Conservation (phyloP, 2,329 filamentous ascomycete species). For the Aureobasidium pullulans region DNA sequence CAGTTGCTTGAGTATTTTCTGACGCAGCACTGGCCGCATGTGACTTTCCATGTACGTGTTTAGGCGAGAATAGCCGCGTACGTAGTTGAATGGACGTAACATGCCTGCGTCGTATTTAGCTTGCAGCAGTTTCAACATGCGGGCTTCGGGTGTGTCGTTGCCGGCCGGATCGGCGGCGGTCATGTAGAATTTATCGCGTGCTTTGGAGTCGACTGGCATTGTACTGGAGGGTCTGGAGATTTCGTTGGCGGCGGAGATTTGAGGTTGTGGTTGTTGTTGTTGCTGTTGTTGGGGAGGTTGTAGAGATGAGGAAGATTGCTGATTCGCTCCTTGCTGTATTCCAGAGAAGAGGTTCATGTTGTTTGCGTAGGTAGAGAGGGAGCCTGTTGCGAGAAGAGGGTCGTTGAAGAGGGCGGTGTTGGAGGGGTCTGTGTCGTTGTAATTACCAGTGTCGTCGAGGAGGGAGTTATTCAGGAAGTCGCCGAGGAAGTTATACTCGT, state of each 20-base stretch:
- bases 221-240: slow-evolving; percentile 56
- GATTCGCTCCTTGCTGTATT: slow-evolving; percentile 1
- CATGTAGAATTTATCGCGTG: slow-evolving; percentile 85
- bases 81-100: slow-evolving; percentile 95
- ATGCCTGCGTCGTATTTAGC: slow-evolving; percentile 95
- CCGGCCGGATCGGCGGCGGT: slow-evolving; percentile 93
- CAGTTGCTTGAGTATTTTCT: slow-evolving; percentile 85
- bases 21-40: slow-evolving; percentile 71
- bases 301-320: slow-evolving; percentile 8
- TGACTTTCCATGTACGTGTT: slow-evolving; percentile 88
- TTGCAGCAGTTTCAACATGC: slow-evolving; percentile 87
- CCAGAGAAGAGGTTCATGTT: slow-evolving; percentile 27
- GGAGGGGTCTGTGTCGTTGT: slow-evolving; percentile 32
- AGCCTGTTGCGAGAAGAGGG: slow-evolving; percentile 42
- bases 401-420: slow-evolving; percentile 50
- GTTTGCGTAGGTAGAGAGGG: slow-evolving; percentile 38
- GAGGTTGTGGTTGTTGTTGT: background rate
- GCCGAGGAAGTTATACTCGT: slow-evolving; percentile 94
- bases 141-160: slow-evolving; percentile 77
- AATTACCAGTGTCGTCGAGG: slow-evolving; percentile 58
- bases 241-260: slow-evolving; percentile 42
- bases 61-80: slow-evolving; percentile 86
- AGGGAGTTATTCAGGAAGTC: slow-evolving; percentile 92
- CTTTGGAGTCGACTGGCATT: slow-evolving; percentile 56
- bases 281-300: slow-evolving; percentile 29